Percentiles rank a stretch among this genome's conserved stretches.
phyloP scores from a whole-genome alignment of 1,139 yeast species.

The Hansenula sp. region DNA sequence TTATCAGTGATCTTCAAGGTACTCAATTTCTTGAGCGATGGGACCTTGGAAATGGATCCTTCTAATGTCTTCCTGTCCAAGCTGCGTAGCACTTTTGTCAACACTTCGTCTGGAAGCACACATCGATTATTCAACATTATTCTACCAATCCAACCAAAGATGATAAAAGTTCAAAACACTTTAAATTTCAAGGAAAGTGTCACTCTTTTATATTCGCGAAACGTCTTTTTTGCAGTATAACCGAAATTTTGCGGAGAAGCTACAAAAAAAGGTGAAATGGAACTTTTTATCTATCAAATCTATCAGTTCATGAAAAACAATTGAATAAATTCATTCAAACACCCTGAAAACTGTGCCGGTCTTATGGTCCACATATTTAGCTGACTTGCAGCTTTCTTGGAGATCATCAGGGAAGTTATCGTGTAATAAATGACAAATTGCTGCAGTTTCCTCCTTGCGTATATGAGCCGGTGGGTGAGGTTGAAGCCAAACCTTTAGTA shows the following conservation, averaged over 20 bases:
- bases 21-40: not conserved
- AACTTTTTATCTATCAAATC: no score
- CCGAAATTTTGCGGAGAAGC: no score
- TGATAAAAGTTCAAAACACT: constrained; percentile 4
- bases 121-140: not conserved
- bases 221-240: no score
- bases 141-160: not conserved
- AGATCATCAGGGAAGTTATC: constrained; percentile 1
- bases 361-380: constrained; percentile 4
- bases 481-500: constrained; percentile 3
- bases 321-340: not conserved
- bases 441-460: not conserved
- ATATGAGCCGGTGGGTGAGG: not conserved
- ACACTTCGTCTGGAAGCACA: not conserved
- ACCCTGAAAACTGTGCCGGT: not conserved
- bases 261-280: no score
- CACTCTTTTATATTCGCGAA: constrained; percentile 1
- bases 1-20: not conserved
- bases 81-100: not conserved
- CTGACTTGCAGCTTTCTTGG: not conserved
- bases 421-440: not conserved
- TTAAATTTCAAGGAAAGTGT: not conserved
- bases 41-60: not conserved
- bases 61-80: constrained; percentile 1
- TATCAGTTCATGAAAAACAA: no score